phyloP scores from a whole-genome alignment of 1,284 basidiomycete genomes.

The Malassezia cuniculi region DNA sequence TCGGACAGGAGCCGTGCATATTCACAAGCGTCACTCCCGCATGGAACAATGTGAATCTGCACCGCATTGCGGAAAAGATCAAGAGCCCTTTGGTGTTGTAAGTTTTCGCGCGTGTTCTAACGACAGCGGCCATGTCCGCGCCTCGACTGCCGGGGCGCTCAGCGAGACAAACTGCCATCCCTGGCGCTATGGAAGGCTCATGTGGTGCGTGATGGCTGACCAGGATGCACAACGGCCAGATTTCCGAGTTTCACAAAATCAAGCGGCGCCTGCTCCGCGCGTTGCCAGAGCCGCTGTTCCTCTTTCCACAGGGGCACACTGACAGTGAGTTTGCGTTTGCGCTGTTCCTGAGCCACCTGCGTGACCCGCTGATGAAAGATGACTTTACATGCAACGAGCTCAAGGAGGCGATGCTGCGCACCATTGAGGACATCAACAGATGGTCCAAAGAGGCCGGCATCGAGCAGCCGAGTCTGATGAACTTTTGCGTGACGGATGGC shows the following conservation, averaged over 20 bases:
- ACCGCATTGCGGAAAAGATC: conserved; percentile 39
- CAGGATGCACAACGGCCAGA: conserved; percentile 42
- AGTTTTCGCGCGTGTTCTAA: not conserved
- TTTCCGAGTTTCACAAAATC: conserved; percentile 29
- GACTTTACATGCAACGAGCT: conserved; percentile 25
- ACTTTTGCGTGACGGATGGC: conserved; percentile 91
- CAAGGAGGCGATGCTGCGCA: conserved; percentile 28
- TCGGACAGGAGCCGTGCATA: conserved; percentile 58
- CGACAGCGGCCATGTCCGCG: conserved; percentile 27
- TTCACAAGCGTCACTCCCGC: conserved; percentile 79
- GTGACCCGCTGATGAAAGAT: conserved; percentile 16
- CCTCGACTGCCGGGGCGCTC: conserved; percentile 32
- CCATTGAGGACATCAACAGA: conserved; percentile 30
- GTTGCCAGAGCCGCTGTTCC: conserved; percentile 29
- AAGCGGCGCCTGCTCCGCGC: conserved; percentile 27
- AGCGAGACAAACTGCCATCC: conserved; percentile 42
- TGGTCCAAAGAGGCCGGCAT: conserved; percentile 31
- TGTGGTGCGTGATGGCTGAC: conserved; percentile 16
- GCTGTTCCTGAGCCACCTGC: conserved; percentile 30
- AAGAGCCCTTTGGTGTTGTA: conserved; percentile 35
- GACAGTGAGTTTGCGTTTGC: conserved; percentile 38
- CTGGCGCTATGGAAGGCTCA: conserved; percentile 35
- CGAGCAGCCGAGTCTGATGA: conserved; percentile 70
- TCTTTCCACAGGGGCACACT: conserved; percentile 36
- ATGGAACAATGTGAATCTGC: conserved; percentile 41